Base-by-base conservation (phyloP, 345 rosid genomes). In the Euphorbia pulcherrima region DNA sequence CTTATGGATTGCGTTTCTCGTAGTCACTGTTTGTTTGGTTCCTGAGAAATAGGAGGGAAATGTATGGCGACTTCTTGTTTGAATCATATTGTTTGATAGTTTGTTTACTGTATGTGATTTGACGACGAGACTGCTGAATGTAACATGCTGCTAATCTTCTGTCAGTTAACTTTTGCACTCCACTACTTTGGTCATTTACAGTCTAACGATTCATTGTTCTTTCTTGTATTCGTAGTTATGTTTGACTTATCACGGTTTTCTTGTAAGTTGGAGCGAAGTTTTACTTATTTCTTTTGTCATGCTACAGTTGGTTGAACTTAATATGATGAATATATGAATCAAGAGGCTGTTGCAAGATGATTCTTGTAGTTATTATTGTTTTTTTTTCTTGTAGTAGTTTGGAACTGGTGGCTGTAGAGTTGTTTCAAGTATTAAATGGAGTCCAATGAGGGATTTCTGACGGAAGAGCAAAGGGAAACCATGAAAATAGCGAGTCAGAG, bases 381-480 rank as follows among this genome's bases (percentile, higher is more conserved):
- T 24, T 6, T 37, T 28, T 18, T 47, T 44, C 18, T 44, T 44
- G 50, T 2, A 12, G 50, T 6, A 39, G 26, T 47, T 33, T 60
- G 55, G 14, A 44, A 58, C 39, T 58, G 58, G 48, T 64, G 14
- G 58, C 40, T 8, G 66, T 62, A 72, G 77, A 18, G 30, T 69
- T 50, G 57, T 44, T 6, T n/a, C 12, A 61, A 44, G 48, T 67
- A 53, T 52, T 82, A 3, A 82, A 95, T 95, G 99, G 89, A 96
- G 21, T 84, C 97, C 0, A 74, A 75, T 37, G 93, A 87, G 78
- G 96, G 90, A 26, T 84, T 91, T 68, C 79, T 95, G 72, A 92
- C 97, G 17, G 85, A 84, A 9, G 85, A 83, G 68, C 97, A 95
- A 82, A 82, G 97, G 88, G 90, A 95, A 50, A 81, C 68, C 70